Evolutionary conservation across 2,329 filamentous ascomycete species (phyloP).

Genomic region (Colletotrichum sublineola): DNA sequence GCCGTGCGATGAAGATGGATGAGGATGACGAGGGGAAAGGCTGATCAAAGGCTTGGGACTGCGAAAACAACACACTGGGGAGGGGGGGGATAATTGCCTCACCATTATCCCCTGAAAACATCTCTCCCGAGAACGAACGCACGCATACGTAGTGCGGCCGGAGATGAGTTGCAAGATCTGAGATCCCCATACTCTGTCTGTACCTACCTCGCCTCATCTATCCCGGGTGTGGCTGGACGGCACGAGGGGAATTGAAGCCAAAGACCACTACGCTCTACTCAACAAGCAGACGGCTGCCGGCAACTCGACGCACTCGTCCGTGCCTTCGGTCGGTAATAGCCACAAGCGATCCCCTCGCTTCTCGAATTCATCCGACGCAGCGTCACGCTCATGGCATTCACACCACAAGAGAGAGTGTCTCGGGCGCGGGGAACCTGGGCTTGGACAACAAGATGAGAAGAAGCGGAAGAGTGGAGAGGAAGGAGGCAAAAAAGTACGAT

Average conservation of each 20-base stretch:
- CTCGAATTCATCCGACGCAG: neutral
- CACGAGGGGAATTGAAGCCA: neutral
- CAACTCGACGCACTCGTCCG: neutral
- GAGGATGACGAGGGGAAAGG: neutral
- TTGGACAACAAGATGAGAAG: conserved; percentile 26
- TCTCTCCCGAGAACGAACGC: neutral
- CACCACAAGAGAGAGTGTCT: neutral
- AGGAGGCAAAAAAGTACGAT: neutral
- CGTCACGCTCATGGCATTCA: conserved; percentile 14
- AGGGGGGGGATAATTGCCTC: no score
- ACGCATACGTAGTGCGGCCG: neutral
- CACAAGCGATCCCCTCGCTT: neutral
- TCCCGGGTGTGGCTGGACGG: neutral
- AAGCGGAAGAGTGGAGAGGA: neutral
- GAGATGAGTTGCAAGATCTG: conserved; percentile 9
- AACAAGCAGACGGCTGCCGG: neutral
- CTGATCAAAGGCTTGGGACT: neutral
- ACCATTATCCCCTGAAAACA: neutral
- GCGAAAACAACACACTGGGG: neutral
- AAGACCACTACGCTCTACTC: neutral
- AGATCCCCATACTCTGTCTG: neutral
- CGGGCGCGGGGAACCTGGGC: neutral
- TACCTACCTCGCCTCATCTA: neutral
- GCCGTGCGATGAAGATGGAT: neutral
- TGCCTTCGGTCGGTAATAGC: neutral